phyloP scores from a whole-genome alignment of 495 filamentous ascomycete genomes.

The Rusavskia elegans region DNA sequence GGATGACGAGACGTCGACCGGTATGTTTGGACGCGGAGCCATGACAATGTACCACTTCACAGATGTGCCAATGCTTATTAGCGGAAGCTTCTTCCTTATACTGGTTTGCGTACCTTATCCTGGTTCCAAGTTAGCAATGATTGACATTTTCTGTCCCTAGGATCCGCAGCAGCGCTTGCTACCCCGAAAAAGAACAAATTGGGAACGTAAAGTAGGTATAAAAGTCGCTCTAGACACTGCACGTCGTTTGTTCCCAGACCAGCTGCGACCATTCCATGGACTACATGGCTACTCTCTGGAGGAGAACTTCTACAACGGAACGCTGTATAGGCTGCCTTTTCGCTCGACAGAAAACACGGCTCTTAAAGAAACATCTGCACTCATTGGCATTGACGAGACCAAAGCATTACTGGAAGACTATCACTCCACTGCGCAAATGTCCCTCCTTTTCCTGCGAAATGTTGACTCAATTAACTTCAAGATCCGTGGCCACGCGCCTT shows the following conservation, averaged over 20 bases:
- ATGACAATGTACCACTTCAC: conserved; percentile 32
- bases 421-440: conserved; percentile 16
- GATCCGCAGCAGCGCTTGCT: conserved; percentile 22
- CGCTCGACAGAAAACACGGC: conserved; percentile 4
- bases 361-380: conserved; percentile 5
- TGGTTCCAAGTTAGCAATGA: neutral
- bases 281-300: conserved; percentile 16
- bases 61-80: conserved; percentile 25
- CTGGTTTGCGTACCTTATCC: conserved; percentile 5
- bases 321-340: conserved; percentile 26
- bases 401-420: conserved; percentile 12
- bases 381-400: conserved; percentile 2
- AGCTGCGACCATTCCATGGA: conserved; percentile 25
- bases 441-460: conserved; percentile 17
- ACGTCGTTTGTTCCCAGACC: conserved; percentile 11
- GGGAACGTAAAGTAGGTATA: conserved; percentile 11
- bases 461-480: conserved; percentile 16
- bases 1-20: conserved; percentile 18
- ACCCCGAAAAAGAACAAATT: conserved; percentile 11
- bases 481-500: conserved; percentile 2
- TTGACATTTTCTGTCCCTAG: neutral
- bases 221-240: conserved; percentile 9
- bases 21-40: conserved; percentile 26
- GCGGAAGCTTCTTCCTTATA: conserved; percentile 21
- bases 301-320: conserved; percentile 19